Conservation (phyloP, 108 stramenopile genomes). For the Pseudonitzschia delicatissima region DNA sequence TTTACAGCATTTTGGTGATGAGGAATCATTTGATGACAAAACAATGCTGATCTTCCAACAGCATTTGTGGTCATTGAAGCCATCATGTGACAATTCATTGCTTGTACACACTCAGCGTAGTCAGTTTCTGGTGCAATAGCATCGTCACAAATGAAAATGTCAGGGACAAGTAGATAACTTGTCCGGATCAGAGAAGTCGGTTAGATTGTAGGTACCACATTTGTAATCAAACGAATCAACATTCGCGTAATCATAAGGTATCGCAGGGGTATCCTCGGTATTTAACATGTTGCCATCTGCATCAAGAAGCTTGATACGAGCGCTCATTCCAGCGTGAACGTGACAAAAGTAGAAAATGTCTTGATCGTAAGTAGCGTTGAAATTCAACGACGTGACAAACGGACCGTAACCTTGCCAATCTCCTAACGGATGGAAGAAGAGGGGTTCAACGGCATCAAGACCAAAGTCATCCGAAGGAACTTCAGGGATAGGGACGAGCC, state of each 20-base stretch:
- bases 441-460: constrained; percentile 80
- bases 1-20: constrained; percentile 92
- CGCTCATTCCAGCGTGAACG: constrained; percentile 25
- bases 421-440: constrained; percentile 66
- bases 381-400: constrained; percentile 62
- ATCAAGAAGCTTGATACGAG: constrained; percentile 71
- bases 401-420: constrained; percentile 64
- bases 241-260: constrained; percentile 59
- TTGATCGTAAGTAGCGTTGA: constrained; percentile 37
- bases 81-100: constrained; percentile 82
- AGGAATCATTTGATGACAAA: constrained; percentile 91
- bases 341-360: constrained; percentile 95
- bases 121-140: neutral
- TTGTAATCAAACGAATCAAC: constrained; percentile 42
- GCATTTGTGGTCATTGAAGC: constrained; percentile 57
- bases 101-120: constrained; percentile 57
- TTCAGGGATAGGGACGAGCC: constrained; percentile 51
- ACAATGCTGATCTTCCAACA: constrained; percentile 30
- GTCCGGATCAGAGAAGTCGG: neutral
- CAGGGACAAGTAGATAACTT: neutral
- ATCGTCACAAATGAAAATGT: constrained; percentile 7
- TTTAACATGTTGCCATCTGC: constrained; percentile 33
- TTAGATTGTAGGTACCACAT: constrained; percentile 68
- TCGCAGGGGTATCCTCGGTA: constrained; percentile 26
- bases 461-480: constrained; percentile 57